A percentile compares a stretch with the other conserved stretches of the same genome.
phyloP scores from a whole-genome alignment of 2,329 filamentous ascomycete genomes.

The Aspergillus sojae region DNA sequence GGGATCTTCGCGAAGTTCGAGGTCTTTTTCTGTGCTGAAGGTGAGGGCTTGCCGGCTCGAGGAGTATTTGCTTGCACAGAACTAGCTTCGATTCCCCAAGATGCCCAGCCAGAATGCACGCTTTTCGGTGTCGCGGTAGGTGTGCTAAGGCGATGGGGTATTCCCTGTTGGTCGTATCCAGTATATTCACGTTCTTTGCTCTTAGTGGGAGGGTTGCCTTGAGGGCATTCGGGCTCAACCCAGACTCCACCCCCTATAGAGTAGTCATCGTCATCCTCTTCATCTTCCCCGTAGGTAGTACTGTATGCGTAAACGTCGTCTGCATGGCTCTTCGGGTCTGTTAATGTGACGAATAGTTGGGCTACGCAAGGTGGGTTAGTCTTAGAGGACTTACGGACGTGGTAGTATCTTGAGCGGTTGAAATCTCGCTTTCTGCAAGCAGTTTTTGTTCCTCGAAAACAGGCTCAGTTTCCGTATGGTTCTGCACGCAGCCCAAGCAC shows the following conservation, averaged over 20 bases:
- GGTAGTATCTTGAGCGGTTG: conserved; percentile 9
- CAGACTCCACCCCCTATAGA: conserved; percentile 24
- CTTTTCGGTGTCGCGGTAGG: background rate
- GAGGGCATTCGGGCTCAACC: conserved; percentile 16
- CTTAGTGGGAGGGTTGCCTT: background rate
- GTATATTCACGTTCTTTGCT: conserved; percentile 18
- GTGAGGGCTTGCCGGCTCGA: background rate
- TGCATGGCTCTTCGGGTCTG: conserved; percentile 18
- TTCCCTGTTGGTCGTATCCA: conserved; percentile 24
- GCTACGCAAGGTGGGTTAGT: background rate
- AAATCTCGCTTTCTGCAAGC: conserved; percentile 21
- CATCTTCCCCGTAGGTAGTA: conserved; percentile 11
- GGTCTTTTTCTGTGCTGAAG: conserved; percentile 5
- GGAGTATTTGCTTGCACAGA: background rate
- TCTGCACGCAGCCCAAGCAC: conserved; percentile 45
- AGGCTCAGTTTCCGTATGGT: conserved; percentile 35
- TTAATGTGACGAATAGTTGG: background rate
- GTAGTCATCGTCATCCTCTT: conserved; percentile 15
- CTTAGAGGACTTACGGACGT: conserved; percentile 10
- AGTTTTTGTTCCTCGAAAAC: conserved; percentile 35
- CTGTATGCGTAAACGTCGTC: conserved; percentile 13
- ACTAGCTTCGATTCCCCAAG: conserved; percentile 3
- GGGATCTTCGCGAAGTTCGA: conserved; percentile 29
- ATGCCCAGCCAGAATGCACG: background rate
- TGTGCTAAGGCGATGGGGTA: conserved; percentile 6